Percentiles rank a stretch among this genome's conserved stretches.
Conservation (phyloP, 306 rosid species). For the Senna tora region DNA sequence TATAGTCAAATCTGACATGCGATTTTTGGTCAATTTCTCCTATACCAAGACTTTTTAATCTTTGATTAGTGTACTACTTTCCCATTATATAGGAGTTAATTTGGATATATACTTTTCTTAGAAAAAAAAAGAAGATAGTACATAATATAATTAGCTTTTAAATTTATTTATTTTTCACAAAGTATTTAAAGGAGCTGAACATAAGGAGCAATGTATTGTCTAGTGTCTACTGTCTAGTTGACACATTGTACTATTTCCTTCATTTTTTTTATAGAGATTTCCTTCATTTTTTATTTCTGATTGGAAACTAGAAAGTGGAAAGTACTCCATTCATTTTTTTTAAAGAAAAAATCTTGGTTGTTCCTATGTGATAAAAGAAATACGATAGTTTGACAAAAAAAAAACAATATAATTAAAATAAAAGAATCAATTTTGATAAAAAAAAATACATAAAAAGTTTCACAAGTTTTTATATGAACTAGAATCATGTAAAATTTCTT, state of each 20-base stretch:
- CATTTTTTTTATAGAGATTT: too few relatives aligned
- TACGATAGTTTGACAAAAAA: too few relatives aligned
- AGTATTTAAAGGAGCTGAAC: background rate
- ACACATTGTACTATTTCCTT: background rate
- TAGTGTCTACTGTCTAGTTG: conserved; percentile 20
- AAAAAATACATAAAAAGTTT: too few relatives aligned
- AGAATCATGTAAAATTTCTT: too few relatives aligned
- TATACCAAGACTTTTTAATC: conserved; percentile 16
- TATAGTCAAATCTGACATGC: background rate
- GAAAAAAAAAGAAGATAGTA: background rate
- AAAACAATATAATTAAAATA: too few relatives aligned
- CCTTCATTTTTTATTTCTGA: background rate
- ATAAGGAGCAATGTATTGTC: conserved; percentile 3
- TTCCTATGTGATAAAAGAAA: background rate
- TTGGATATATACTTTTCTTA: background rate
- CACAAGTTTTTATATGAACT: too few relatives aligned
- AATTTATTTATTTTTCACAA: background rate
- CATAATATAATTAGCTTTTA: background rate
- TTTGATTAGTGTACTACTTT: conserved; percentile 23
- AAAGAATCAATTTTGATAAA: too few relatives aligned
- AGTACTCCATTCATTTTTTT: too few relatives aligned
- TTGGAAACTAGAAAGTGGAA: too few relatives aligned
- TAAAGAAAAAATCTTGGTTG: background rate
- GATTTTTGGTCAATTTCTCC: background rate
- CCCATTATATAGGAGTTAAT: conserved; percentile 20